These are phyloP conservation scores for Daldinia bambusicola DNA, from an alignment of 495 filamentous ascomycete genomes.

Conservation along the genomic window DNA sequence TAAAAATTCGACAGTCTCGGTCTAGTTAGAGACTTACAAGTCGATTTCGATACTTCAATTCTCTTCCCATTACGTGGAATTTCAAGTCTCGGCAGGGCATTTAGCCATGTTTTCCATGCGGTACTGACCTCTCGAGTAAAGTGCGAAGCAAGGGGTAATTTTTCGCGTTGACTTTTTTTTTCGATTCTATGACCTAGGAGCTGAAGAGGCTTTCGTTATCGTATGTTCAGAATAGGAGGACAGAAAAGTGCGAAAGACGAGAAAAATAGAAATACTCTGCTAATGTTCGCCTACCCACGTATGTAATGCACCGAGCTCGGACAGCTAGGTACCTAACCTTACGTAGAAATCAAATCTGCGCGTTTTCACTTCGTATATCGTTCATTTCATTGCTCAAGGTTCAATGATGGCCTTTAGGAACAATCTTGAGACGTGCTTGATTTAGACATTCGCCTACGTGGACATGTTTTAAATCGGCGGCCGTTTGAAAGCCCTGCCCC, in stretches of 20 bases:
- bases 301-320: neutral
- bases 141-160: neutral
- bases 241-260: neutral
- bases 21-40: neutral
- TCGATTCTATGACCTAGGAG: neutral
- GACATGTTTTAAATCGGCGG: neutral
- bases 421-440: neutral
- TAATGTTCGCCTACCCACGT: neutral
- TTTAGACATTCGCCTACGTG: neutral
- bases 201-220: neutral
- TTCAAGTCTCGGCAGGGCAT: neutral
- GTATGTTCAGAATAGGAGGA: constrained; percentile 1
- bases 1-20: neutral
- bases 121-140: neutral
- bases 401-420: neutral
- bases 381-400: neutral
- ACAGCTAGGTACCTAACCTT: neutral
- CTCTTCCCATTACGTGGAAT: neutral
- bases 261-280: neutral
- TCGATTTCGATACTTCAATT: neutral
- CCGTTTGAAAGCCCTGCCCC: neutral
- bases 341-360: neutral
- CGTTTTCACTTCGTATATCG: neutral
- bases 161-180: constrained; percentile 10
- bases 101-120: neutral